These are phyloP conservation scores for Auricularia sp. DNA, from an alignment of 768 basidiomycete genomes.

Conservation along the genomic window DNA sequence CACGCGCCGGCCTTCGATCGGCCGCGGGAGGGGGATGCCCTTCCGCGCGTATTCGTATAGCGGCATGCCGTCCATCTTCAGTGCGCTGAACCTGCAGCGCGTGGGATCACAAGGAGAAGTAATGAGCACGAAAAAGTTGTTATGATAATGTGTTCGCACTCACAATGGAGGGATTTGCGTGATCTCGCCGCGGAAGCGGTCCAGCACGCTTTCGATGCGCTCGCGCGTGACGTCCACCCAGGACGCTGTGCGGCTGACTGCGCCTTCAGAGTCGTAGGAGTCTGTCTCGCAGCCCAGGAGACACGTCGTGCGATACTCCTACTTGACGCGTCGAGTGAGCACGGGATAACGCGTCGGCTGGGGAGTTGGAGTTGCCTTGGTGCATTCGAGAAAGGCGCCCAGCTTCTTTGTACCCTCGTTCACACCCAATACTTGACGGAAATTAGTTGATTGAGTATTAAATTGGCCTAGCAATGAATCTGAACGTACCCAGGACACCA, in stretches of 20 bases:
- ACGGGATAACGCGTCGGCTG: neutral
- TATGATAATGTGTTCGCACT: constrained; percentile 11
- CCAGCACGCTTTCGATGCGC: constrained; percentile 56
- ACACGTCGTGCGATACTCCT: constrained; percentile 91
- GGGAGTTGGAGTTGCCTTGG: constrained; percentile 44
- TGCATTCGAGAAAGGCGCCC: constrained; percentile 71
- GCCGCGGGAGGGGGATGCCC: constrained; percentile 82
- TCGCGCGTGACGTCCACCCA: constrained; percentile 80
- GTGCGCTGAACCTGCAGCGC: constrained; percentile 73
- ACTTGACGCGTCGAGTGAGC: neutral
- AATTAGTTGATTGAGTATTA: neutral
- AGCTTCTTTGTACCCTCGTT: constrained; percentile 86
- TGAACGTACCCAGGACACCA: constrained; percentile 70
- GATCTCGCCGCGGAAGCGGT: constrained; percentile 76
- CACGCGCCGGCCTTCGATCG: constrained; percentile 80
- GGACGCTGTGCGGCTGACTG: constrained; percentile 61
- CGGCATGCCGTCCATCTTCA: constrained; percentile 97
- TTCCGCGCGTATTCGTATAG: constrained; percentile 92
- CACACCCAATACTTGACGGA: constrained; percentile 65
- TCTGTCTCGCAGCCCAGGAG: constrained; percentile 92
- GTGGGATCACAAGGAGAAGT: constrained; percentile 7
- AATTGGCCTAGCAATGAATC: too few relatives aligned
- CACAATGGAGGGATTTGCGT: constrained; percentile 89
- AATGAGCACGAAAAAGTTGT: neutral
- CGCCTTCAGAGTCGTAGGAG: constrained; percentile 85